Base-by-base conservation (phyloP, 1,284 basidiomycete genomes). In the Apiotrichum veenhuisii region DNA sequence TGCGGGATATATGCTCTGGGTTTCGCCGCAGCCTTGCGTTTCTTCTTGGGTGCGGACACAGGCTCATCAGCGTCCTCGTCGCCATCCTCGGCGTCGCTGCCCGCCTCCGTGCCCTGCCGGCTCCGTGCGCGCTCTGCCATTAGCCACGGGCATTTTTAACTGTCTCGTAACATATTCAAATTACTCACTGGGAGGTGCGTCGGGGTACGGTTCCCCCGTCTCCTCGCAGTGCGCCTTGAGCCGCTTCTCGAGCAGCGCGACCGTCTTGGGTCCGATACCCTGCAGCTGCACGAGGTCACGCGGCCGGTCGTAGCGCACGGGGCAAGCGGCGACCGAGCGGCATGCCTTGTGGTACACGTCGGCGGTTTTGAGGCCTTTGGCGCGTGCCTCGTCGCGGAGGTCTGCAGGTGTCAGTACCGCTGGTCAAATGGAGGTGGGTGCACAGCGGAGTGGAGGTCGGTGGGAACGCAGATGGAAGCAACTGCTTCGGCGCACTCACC, bases 191-290 rank as follows among this genome's bases (percentile, higher is more conserved):
- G 43, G 42, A 3, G 66, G 67, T n/a, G 64, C 58, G 3, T 43
- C 63, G n/a, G 67, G 64, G 20, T 56, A 40, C 15, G 58, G 51
- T 25, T 69, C 47, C 5, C 68, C 71, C 33, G 70, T 69, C 37
- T 68, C 68, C 46, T 64, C 58, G 37, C 70, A 72, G 50, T 72
- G 64, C 33, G 59, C 62, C 41, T 63, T 61, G 52, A 66, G 71
- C 50, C 67, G 70, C 58, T 60, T 65, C 54, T 75, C 70, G 23
- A 77, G 57, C 9, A 67, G 60, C 26, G 53, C 40, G 17, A 73
- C 66, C 23, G 70, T 74, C 55, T 73, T 75, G 2, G 69, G 66
- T 1, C 76, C 76, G 22, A 77, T 72, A 8, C 68, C 66, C 25
- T 59, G 57, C 42, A 77, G 55, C 22, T 62, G 55, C 18, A 70